Base-by-base conservation (phyloP, 1,284 basidiomycete genomes). In the Singerocomus inundabilis region DNA sequence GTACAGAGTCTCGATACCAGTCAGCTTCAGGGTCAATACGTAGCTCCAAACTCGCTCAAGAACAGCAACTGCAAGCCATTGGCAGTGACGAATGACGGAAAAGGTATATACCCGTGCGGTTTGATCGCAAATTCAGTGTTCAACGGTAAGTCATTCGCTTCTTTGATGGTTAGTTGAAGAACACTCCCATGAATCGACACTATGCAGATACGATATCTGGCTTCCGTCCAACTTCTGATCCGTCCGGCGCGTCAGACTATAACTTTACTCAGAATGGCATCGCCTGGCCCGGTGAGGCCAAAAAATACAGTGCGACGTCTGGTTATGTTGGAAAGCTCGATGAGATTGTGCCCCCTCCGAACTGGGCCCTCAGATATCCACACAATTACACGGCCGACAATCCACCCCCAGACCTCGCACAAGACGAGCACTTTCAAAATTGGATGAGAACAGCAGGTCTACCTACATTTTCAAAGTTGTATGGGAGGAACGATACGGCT, bases 401-500 rank as follows among this genome's bases (percentile, higher is more conserved):
- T 50, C 77, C 77, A n/a, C 82, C 90, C 31, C 95, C 93, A 11
- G 76, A 98, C 64, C 76, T 98, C 30, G 74, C 75, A 46, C 63
- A 70, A 2, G 84, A 99, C 67, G 92, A 99, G 70, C 95, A 94
- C 66, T 98, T 99, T 76, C 94, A 98, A 72, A 95, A 98, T 60
- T 99, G 97, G 97, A 99, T 99, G 97, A 84, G 96, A 53, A 96
- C 93, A 2, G 93, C 97, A 1, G 96, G 95, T 21, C 73, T 99
- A 48, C 96, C 97, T 1, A 98, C 95, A 1, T 99, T 99, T 73
- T 85, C 93, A 37, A 98, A 98, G 72, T 75, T 98, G 18, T 98
- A 91, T 68, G 93, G 86, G 26, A 79, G 97, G 53, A 98, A 98
- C 69, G 96, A 98, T 64, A 69, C 81, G 28, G 77, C 85, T 29